phyloP scores from a whole-genome alignment of 345 rosid species.

The Xanthoceras sorbifolium region DNA sequence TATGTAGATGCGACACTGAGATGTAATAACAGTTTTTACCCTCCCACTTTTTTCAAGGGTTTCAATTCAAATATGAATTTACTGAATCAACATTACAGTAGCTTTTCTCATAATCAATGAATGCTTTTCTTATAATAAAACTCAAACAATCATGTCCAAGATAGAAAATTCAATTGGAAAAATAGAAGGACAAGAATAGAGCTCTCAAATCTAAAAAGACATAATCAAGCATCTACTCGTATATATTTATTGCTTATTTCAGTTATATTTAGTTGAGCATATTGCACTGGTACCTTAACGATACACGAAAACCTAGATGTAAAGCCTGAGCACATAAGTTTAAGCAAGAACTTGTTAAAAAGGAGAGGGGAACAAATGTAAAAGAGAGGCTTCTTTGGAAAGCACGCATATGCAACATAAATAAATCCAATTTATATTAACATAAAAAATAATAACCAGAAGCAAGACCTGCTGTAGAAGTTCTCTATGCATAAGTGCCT shows the following conservation, averaged over 20 bases:
- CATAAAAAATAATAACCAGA: constrained; percentile 10
- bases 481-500: constrained; percentile 70
- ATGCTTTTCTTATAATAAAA: background rate
- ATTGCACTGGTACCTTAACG: background rate
- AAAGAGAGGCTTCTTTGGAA: background rate
- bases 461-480: constrained; percentile 76
- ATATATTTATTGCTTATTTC: background rate
- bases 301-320: constrained; percentile 8
- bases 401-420: background rate
- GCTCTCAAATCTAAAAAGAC: background rate
- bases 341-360: background rate
- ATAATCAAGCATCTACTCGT: background rate
- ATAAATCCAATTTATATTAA: background rate
- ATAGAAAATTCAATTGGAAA: background rate
- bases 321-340: background rate
- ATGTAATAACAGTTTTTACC: background rate
- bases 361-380: background rate
- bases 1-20: background rate
- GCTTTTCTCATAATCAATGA: background rate
- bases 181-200: background rate
- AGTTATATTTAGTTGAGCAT: constrained; percentile 9
- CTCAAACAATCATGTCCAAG: background rate
- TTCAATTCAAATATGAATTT: background rate
- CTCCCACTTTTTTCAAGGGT: background rate
- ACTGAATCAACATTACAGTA: background rate